Evolutionary conservation across 768 basidiomycete genomes (phyloP), one percentile per base, ranked within the genome.

Genomic region (Baorangia bicolor): DNA sequence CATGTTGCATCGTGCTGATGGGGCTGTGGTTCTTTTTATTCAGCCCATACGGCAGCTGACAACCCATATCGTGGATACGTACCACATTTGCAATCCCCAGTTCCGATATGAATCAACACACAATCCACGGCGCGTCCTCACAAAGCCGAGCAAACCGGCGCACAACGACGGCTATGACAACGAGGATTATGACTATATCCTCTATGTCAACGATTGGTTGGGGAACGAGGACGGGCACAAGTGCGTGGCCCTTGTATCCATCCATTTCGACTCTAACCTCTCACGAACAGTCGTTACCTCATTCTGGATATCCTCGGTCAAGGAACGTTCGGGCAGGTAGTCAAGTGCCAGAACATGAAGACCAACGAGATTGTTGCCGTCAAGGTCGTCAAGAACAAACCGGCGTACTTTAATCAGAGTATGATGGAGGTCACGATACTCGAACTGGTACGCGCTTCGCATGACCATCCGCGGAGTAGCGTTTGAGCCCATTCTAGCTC

Each of bases 381-480:
- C 58, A 99, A 98, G 74, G 97, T 99, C 9, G 94, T 99, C 62
- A 99, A 99, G 79, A 99, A 99, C 74, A 99, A 98, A 74, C 97
- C 96, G 6, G 97, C 97, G 0, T 99, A 99, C 77, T 94, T 97
- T 74, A 98, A 98, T 69, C 97, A 99, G 75, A 93, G 90, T 73
- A 98, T 97, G 91, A 99, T 99, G 97, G 97, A 99, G 74, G 96
- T 98, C 27, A 97, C 94, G 2, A 98, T 99, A 58, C 78, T 99
- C 42, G 94, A 98, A 71, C 77, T 98, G 75, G 95, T 95, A 52
- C 58, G 91, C 81, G 8, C 20, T 40, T 51, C n/a, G n/a, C 53
- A 46, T 43, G 6, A 13, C 34, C 28, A n/a, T n/a, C n/a, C 14
- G 4, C 13, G 23, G 27, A 8, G 6, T 30, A 43, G 4, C 43